Evolutionary conservation across 2,329 filamentous ascomycete species (phyloP), one percentile per base, ranked within the genome.

Genomic region (Boeremia lycopersici): DNA sequence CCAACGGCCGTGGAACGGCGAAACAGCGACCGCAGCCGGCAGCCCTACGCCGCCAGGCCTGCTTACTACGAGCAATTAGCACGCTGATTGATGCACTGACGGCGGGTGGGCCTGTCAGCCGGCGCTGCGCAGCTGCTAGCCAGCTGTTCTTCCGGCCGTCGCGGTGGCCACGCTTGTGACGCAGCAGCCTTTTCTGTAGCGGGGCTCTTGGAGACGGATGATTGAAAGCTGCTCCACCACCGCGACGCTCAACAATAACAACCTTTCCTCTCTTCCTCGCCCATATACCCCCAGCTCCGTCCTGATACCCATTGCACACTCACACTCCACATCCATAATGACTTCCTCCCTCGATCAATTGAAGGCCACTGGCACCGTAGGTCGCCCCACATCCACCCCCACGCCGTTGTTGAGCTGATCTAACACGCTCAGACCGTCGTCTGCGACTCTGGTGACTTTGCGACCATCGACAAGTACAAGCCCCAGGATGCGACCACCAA

Each of bases 401-500:
- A 38, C 55, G 41, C 19, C 2, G 19, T 23, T 23, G 19, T 23
- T 23, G 19, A 23, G 19, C 19, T 23, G 19, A 23, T 49, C 57
- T 62, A 33, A 64, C 54, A 36, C 28, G 15, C 31, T 15, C 50
- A 95, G 91, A 89, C 91, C 64, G 95, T 98, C 75, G 95, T 98
- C 79, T 93, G 90, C 79, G 95, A 98, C 84, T 96, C 93, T 79
- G 95, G 93, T 88, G 89, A 82, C 74, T 78, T 79, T 67, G 77
- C 81, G 87, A 93, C 93, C 79, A 99, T 99, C 79, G 93, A 85
- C 84, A 97, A 98, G 85, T 99, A 99, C 88, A 96, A 96, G 88
- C 95, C 95, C 65, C 93, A 99, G 85, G 95, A 99, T 90, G 95
- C 95, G 75, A 99, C 95, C 78, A 99, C 95, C 83, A 99, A 99